Conservation (phyloP, 2,329 filamentous ascomycete genomes). For the Dendrostoma leiphaemia region DNA sequence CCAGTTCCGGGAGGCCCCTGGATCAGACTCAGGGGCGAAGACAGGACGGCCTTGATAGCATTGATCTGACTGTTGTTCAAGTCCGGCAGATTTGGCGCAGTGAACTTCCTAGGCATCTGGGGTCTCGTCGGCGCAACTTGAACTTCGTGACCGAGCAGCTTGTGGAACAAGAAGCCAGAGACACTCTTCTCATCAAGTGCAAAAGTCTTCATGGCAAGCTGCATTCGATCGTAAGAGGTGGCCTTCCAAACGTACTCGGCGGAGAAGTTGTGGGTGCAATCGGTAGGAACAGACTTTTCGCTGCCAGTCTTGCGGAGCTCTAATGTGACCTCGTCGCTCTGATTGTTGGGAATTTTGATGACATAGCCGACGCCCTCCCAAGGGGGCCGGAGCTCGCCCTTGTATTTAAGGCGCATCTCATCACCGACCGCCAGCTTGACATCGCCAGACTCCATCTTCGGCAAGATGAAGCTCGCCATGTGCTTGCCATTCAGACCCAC, state of each 20-base stretch:
- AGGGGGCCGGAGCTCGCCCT: conserved; percentile 82
- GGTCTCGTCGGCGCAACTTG: conserved; percentile 94
- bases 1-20: conserved; percentile 96
- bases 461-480: conserved; percentile 89
- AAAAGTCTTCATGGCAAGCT: conserved; percentile 98
- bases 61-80: conserved; percentile 94
- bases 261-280: conserved; percentile 96
- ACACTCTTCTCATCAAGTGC: conserved; percentile 98
- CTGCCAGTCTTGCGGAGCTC: conserved; percentile 92
- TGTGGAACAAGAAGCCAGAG: conserved; percentile 98
- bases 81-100: conserved; percentile 88
- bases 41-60: conserved; percentile 91
- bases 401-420: conserved; percentile 97
- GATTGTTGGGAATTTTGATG: conserved; percentile 98
- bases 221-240: conserved; percentile 98
- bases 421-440: conserved; percentile 97
- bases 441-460: conserved; percentile 95
- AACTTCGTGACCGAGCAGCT: conserved; percentile 91
- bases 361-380: conserved; percentile 99
- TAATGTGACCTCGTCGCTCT: conserved; percentile 94
- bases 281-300: conserved; percentile 92
- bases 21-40: conserved; percentile 91
- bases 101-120: conserved; percentile 94
- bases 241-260: conserved; percentile 99
- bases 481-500: conserved; percentile 97